Evolutionary conservation across 495 filamentous ascomycete genomes (phyloP), one percentile per base, ranked within the genome.

Genomic region (Tuber aestivum): DNA sequence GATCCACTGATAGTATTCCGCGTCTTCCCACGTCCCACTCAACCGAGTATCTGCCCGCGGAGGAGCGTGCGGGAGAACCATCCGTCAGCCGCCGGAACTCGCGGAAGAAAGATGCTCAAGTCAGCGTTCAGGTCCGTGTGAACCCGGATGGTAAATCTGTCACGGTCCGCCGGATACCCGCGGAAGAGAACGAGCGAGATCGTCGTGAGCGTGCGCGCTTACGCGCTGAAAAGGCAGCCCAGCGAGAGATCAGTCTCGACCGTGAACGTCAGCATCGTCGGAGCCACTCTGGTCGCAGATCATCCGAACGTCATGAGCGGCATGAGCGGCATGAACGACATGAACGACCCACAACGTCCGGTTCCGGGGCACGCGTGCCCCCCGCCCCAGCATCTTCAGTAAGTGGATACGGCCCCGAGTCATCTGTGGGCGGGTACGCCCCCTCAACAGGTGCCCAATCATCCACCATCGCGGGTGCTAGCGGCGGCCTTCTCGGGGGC

Each of bases 121-220:
- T 82, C n/a, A 78, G 75, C 1, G 80, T 82, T 32, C 81, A 82
- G 56, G 81, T 82, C 37, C 81, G 81, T 61, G 80, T 82, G 45
- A 82, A 82, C 41, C 81, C 81, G 14, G 81, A 82, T 21, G 80
- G 80, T 1, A 82, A 82, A 73, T 82, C 81, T 20, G 81, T 82
- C 42, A 82, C 80, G 16, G 81, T 82, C 23, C 80, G 81, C 71
- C 80, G 81, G 72, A 73, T 82, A 44, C 77, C 75, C 10, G 77
- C 73, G 14, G 81, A 82, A 41, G 81, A 82, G 45, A 77, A 75
- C 45, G 81, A 82, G 44, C 80, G 75, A 14, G 81, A 82, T 68
- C 81, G 81, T 3, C 79, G 76, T 41, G 81, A 82, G 69, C 74
- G 81, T 21, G 78, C 72, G 40, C 65, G 80, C 35, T 74, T 80